A percentile compares a stretch with the other conserved stretches of the same genome.
phyloP scores from a whole-genome alignment of 2,329 filamentous ascomycete species.

The Lizonia empirigonia region DNA sequence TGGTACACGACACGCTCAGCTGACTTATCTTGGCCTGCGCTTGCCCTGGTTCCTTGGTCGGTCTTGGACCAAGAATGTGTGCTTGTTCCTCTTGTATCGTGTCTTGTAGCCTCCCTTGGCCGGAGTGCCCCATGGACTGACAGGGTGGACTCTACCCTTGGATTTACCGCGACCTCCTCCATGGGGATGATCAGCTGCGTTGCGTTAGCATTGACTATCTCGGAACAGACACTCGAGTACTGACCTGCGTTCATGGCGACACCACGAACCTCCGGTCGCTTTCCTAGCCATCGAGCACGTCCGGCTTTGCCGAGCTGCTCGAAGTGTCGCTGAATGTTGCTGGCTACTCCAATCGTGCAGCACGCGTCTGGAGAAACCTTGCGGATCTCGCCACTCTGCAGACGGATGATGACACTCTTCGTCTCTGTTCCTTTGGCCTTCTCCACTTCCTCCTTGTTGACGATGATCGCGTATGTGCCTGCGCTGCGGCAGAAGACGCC shows the following conservation, averaged over 20 bases:
- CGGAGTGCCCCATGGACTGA: slow-evolving; percentile 94
- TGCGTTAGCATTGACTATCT: slow-evolving; percentile 18
- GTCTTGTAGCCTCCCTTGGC: slow-evolving; percentile 93
- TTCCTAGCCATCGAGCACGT: slow-evolving; percentile 89
- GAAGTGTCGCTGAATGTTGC: slow-evolving; percentile 91
- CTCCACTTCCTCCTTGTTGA: slow-evolving; percentile 81
- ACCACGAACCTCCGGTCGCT: slow-evolving; percentile 93
- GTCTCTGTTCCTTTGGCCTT: slow-evolving; percentile 65
- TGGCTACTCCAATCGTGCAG: slow-evolving; percentile 90
- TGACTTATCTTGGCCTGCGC: slow-evolving; percentile 57
- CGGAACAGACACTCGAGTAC: slow-evolving; percentile 5
- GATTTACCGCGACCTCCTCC: slow-evolving; percentile 99
- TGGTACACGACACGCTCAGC: slow-evolving; percentile 20
- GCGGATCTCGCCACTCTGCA: slow-evolving; percentile 92
- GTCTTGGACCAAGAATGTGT: slow-evolving; percentile 87
- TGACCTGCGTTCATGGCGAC: slow-evolving; percentile 95
- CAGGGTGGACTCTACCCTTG: slow-evolving; percentile 95
- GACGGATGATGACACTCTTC: slow-evolving; percentile 79
- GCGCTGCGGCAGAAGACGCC: slow-evolving; percentile 95
- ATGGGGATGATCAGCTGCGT: slow-evolving; percentile 86
- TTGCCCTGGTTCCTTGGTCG: slow-evolving; percentile 90
- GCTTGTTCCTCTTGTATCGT: slow-evolving; percentile 82
- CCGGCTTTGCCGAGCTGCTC: slow-evolving; percentile 93
- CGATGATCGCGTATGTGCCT: slow-evolving; percentile 86
- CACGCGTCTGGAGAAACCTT: slow-evolving; percentile 90